Evolutionary conservation across 169 alveolate species (phyloP).

Genomic region (Pseudocohnilembus persalinus): DNA sequence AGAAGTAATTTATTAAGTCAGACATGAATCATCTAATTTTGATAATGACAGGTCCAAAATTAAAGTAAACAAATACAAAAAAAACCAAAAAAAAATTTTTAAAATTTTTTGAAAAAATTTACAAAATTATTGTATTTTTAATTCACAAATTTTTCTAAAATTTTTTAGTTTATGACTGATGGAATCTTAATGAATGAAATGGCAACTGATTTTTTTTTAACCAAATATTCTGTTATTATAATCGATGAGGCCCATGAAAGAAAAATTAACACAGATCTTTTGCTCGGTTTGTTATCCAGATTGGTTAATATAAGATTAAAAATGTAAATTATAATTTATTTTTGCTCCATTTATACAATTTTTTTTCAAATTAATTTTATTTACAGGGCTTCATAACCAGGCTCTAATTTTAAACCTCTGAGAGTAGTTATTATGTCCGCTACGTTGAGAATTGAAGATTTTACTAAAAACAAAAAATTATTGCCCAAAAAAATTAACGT

Average conservation of each 20-base stretch:
- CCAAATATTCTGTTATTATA: slow-evolving; percentile 94
- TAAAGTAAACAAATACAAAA: slow-evolving; percentile 64
- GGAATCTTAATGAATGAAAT: slow-evolving; percentile 97
- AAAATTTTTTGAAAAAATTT: neutral
- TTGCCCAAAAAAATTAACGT: slow-evolving; percentile 86
- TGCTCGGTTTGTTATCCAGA: slow-evolving; percentile 96
- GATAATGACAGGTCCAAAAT: slow-evolving; percentile 71
- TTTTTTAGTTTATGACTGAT: slow-evolving; percentile 96
- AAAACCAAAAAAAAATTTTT: no score
- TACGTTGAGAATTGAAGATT: slow-evolving; percentile 93
- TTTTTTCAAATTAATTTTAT: no score
- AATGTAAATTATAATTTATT: no score
- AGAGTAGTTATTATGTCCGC: slow-evolving; percentile 99
- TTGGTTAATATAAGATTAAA: slow-evolving; percentile 86
- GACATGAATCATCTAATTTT: slow-evolving; percentile 81
- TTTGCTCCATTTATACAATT: no score
- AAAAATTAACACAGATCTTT: slow-evolving; percentile 96
- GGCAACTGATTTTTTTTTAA: slow-evolving; percentile 85
- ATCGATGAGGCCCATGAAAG: slow-evolving; percentile 99
- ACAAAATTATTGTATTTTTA: neutral
- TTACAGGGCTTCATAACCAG: slow-evolving; percentile 1
- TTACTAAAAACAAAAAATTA: slow-evolving; percentile 87
- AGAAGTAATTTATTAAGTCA: slow-evolving; percentile 85
- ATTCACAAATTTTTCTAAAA: neutral
- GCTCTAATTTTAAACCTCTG: slow-evolving; percentile 56